Evolutionary conservation across 164 flowering plant species (phyloP), one percentile per base, ranked within the genome.

Genomic region (Umbilicus rupestris): DNA sequence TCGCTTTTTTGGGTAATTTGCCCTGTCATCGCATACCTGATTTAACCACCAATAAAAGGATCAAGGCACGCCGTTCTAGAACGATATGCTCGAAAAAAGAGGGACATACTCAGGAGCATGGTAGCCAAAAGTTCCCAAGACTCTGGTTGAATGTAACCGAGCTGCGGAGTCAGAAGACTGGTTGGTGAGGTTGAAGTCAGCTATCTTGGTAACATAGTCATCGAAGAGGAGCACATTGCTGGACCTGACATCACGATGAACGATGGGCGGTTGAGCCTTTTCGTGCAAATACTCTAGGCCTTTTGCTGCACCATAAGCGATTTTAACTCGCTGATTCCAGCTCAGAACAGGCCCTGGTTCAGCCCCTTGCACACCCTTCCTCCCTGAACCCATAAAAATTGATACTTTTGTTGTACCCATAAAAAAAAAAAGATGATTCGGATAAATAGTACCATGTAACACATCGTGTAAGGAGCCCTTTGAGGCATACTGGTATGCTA

Each of bases 301-400:
- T 74, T 71, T 83, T 3, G 89, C 89, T 62, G 87, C 89, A 37
- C 89, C 87, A 73, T 22, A 75, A 12, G 89, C 89, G 59, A 85
- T 77, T 73, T 80, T 85, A 20, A 76, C 87, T 76, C 90, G 76
- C 67, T 85, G 90, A 60, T 65, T 78, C 90, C 90, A 85, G 62
- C 22, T 79, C 0, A 85, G 79, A 71, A 74, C 83, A 15, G 87
- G 90, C 33, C 87, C 87, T 26, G 90, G 90, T 68, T 83, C 87
- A n/a, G 89, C 92, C 16, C 86, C 88, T 72, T 87, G 85, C 52
- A 87, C 92, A 46, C 88, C 89, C 76, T 87, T 87, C 72, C 86
- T 77, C 58, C 89, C 89, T 85, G 65, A 67, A 72, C 0, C 1
- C 20, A 11, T 45, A 47, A 31, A 22, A 22, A 22, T 64, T 44